Evolutionary conservation across 768 basidiomycete species (phyloP).

Genomic region (Albatrellus ellisii): DNA sequence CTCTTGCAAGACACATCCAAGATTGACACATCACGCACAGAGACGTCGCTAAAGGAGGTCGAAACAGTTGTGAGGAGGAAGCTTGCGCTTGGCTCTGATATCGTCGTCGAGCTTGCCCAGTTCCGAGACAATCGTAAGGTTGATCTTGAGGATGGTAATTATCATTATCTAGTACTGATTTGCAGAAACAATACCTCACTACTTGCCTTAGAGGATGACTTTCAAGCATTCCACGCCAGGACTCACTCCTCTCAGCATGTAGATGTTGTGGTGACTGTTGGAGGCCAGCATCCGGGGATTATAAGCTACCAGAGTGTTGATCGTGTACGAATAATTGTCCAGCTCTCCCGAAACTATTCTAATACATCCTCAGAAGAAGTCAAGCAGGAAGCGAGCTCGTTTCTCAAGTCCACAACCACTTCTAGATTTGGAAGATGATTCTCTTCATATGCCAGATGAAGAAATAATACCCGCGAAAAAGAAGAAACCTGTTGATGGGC

Average conservation of each 20-base stretch:
- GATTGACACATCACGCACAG: conserved; percentile 23
- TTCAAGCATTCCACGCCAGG: conserved; percentile 51
- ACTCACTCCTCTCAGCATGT: conserved; percentile 22
- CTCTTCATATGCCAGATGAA: no score
- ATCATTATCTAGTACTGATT: background rate
- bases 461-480: no score
- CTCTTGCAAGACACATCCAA: conserved; percentile 1
- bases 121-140: conserved; percentile 38
- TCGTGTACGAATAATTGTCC: no score
- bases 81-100: conserved; percentile 32
- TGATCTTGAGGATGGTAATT: conserved; percentile 68
- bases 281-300: no score
- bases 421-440: no score
- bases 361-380: no score
- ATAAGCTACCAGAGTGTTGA: no score
- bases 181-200: conserved; percentile 3
- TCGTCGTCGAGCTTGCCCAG: conserved; percentile 31
- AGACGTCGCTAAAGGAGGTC: conserved; percentile 45
- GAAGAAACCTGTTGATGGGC: no score
- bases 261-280: conserved; percentile 6
- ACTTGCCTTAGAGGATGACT: conserved; percentile 63
- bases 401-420: no score
- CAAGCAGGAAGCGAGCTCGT: no score
- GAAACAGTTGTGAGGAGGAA: conserved; percentile 48
- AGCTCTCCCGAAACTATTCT: no score